Conservation (phyloP, 1,284 basidiomycete genomes). For the Cryptococcus sp. region DNA sequence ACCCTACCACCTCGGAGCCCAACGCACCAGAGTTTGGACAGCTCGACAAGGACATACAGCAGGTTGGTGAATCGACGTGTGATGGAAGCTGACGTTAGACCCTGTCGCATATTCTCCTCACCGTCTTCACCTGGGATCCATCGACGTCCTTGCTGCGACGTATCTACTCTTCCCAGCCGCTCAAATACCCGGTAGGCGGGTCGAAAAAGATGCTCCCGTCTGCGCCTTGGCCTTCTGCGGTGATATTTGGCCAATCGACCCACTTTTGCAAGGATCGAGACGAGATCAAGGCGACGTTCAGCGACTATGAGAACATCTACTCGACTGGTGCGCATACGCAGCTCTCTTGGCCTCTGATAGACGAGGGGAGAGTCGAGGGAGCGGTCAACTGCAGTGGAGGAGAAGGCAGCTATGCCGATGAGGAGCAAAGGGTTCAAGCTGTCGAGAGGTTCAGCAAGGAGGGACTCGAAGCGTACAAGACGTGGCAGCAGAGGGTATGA, state of each 20-base stretch:
- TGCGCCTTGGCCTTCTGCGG: neutral
- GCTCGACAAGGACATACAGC: neutral
- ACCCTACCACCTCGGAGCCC: neutral
- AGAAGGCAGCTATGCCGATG: neutral
- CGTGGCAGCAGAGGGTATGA: too few species aligned
- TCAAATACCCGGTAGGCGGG: neutral
- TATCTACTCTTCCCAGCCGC: neutral
- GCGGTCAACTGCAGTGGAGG: neutral
- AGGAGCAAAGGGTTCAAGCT: too few species aligned
- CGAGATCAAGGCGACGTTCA: neutral
- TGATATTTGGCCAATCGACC: neutral
- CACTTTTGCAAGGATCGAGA: neutral
- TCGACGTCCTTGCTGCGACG: neutral
- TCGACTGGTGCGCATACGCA: neutral
- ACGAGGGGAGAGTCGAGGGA: neutral
- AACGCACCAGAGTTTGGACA: neutral
- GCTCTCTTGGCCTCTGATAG: neutral
- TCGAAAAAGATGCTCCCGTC: neutral
- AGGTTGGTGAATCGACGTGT: too few species aligned
- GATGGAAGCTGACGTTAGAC: too few species aligned
- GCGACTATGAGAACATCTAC: neutral
- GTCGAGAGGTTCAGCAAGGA: too few species aligned
- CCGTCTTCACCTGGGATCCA: neutral
- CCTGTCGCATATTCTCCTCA: neutral
- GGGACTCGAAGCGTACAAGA: too few species aligned